A percentile compares a stretch with the other conserved stretches of the same genome.
Conservation (phyloP, 768 basidiomycete species). For the Mrakia frigida region DNA sequence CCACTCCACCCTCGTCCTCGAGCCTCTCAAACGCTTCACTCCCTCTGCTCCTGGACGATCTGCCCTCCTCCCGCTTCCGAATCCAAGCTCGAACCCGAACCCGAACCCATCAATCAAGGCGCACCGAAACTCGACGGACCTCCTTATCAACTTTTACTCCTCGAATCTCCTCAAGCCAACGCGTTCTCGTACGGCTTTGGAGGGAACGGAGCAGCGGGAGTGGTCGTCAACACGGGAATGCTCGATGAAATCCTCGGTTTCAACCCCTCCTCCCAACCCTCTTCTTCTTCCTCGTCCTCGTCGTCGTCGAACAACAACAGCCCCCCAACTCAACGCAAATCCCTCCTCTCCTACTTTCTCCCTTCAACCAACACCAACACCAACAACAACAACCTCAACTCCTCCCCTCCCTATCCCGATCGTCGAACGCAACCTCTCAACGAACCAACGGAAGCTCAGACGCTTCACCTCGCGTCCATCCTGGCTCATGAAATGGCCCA, state of each 20-base stretch:
- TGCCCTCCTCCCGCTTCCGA: conserved; percentile 34
- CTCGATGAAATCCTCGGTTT: conserved; percentile 71
- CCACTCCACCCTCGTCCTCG: conserved; percentile 78
- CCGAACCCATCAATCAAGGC: background rate
- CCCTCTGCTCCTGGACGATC: conserved; percentile 51
- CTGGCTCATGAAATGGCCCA: conserved; percentile 92
- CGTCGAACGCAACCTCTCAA: background rate
- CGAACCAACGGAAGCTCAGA: conserved; percentile 63
- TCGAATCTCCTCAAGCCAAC: conserved; percentile 76
- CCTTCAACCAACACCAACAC: background rate
- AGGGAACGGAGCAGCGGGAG: conserved; percentile 81
- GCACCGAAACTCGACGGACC: conserved; percentile 56
- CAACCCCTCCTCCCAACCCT: background rate
- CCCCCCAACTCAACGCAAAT: conserved; percentile 44
- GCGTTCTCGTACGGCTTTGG: conserved; percentile 91
- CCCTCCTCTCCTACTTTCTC: conserved; percentile 21
- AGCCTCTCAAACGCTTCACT: conserved; percentile 52
- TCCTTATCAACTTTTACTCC: conserved; percentile 82
- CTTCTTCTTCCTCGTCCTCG: conserved; percentile 46
- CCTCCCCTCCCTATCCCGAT: background rate
- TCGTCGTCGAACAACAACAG: conserved; percentile 49
- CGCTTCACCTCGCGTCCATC: conserved; percentile 78
- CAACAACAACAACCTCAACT: no score
- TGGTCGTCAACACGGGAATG: conserved; percentile 93
- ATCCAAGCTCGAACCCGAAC: conserved; percentile 32